Conservation (phyloP, 2,329 filamentous ascomycete species). For the Microthyrium microscopicum region DNA sequence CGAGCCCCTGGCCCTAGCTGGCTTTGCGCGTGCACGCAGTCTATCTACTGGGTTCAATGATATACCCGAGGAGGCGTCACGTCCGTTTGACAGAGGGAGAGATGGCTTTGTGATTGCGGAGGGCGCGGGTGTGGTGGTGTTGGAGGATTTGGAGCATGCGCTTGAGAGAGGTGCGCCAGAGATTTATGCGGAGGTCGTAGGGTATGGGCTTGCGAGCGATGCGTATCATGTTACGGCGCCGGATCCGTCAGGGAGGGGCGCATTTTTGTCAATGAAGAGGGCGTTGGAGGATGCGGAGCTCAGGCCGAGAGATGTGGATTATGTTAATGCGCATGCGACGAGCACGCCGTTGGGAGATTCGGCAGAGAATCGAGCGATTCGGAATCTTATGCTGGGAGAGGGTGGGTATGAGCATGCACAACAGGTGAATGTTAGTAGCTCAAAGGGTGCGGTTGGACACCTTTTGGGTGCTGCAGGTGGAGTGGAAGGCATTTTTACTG, state of each 20-base stretch:
- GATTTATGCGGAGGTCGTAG: slow-evolving; percentile 82
- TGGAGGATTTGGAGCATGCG: slow-evolving; percentile 86
- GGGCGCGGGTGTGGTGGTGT: slow-evolving; percentile 70
- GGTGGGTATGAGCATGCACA: slow-evolving; percentile 45
- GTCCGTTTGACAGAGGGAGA: slow-evolving; percentile 70
- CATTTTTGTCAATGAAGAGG: slow-evolving; percentile 67
- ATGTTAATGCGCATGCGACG: slow-evolving; percentile 92
- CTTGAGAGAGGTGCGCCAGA: slow-evolving; percentile 54
- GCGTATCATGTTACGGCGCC: slow-evolving; percentile 91
- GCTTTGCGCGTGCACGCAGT: slow-evolving; percentile 77
- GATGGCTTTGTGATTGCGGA: slow-evolving; percentile 86
- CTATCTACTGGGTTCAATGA: slow-evolving; percentile 70
- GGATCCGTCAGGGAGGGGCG: slow-evolving; percentile 63
- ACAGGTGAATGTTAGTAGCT: slow-evolving; percentile 73
- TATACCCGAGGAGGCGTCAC: slow-evolving; percentile 50
- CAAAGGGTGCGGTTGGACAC: slow-evolving; percentile 86
- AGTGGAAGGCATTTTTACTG: slow-evolving; percentile 72
- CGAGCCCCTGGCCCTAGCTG: slow-evolving; percentile 80
- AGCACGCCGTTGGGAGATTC: slow-evolving; percentile 72
- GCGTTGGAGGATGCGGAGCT: slow-evolving; percentile 59
- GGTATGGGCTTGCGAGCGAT: slow-evolving; percentile 83
- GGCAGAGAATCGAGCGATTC: slow-evolving; percentile 76
- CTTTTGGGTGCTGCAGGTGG: slow-evolving; percentile 82
- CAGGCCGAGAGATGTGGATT: slow-evolving; percentile 57
- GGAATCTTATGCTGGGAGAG: slow-evolving; percentile 55